Conservation (phyloP, 108 stramenopile species). For the Nannochloropsis salina region DNA sequence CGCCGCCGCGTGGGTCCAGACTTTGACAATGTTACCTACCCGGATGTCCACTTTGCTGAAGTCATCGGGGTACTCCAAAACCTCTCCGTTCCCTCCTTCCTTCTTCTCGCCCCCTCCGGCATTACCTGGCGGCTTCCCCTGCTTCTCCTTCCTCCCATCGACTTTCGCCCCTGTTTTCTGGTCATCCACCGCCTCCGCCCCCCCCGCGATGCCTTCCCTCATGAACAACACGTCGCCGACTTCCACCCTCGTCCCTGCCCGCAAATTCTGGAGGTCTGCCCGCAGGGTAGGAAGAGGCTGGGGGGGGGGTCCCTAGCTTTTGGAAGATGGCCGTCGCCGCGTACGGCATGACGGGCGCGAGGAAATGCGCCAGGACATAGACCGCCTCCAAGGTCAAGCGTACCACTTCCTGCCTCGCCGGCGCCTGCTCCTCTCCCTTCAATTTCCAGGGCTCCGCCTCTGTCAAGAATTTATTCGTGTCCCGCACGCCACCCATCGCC, state of each 20-base stretch:
- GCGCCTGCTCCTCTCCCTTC: conserved; percentile 73
- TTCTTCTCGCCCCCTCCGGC: neutral
- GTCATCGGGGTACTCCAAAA: conserved; percentile 1
- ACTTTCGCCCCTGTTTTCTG: neutral
- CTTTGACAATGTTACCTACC: conserved; percentile 47
- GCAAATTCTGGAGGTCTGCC: conserved; percentile 37
- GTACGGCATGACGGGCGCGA: conserved; percentile 79
- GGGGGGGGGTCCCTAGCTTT: conserved; percentile 48
- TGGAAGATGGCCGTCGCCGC: conserved; percentile 75
- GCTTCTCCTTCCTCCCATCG: neutral
- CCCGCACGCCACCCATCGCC: conserved; percentile 60
- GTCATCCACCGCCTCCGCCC: neutral
- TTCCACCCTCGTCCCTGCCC: conserved; percentile 24
- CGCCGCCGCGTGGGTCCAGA: conserved; percentile 90
- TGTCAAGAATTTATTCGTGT: conserved; percentile 87
- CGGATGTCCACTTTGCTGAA: conserved; percentile 41
- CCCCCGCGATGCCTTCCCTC: conserved; percentile 19
- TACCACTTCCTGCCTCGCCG: conserved; percentile 67
- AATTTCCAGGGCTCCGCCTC: conserved; percentile 91
- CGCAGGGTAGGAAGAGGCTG: conserved; percentile 24
- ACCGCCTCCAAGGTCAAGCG: conserved; percentile 85
- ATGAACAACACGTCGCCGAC: conserved; percentile 35
- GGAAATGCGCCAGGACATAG: conserved; percentile 80
- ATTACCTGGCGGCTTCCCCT: neutral
- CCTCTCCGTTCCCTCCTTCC: neutral